Evolutionary conservation across 2,329 filamentous ascomycete genomes (phyloP).

Genomic region (Colletotrichum costaricense): DNA sequence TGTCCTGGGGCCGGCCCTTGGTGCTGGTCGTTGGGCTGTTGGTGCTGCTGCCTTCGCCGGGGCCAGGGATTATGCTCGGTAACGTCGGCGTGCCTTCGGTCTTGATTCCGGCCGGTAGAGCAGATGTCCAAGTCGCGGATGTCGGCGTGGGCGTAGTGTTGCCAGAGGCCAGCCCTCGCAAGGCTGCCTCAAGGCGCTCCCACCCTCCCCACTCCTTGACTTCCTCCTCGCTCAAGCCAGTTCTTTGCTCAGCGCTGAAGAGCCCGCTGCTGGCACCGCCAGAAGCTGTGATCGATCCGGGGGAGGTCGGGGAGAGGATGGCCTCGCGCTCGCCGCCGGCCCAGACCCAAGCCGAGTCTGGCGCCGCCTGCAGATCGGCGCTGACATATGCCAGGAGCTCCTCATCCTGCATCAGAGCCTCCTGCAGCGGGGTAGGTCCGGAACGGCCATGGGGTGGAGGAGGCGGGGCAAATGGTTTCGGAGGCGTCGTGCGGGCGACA

Average conservation of each 20-base stretch:
- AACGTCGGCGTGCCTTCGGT: slow-evolving; percentile 44
- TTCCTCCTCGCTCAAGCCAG: slow-evolving; percentile 66
- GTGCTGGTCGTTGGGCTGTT: slow-evolving; percentile 43
- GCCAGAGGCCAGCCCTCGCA: slow-evolving; percentile 44
- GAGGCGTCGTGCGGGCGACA: slow-evolving; percentile 46
- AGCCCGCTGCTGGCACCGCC: slow-evolving; percentile 49
- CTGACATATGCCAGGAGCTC: slow-evolving; percentile 89
- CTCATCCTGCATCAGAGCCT: slow-evolving; percentile 73
- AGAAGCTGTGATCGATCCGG: slow-evolving; percentile 30
- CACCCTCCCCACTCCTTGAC: slow-evolving; percentile 82
- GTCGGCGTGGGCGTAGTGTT: slow-evolving; percentile 45
- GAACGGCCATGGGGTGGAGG: slow-evolving; percentile 38
- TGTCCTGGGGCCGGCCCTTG: slow-evolving; percentile 43
- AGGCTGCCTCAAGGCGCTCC: slow-evolving; percentile 73
- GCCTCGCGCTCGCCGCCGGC: slow-evolving; percentile 65
- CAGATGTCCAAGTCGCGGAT: slow-evolving; percentile 46
- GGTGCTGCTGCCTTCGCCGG: slow-evolving; percentile 40
- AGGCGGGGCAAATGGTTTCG: slow-evolving; percentile 43
- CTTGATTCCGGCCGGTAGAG: slow-evolving; percentile 49
- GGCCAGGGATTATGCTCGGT: slow-evolving; percentile 30
- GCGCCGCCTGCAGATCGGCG: slow-evolving; percentile 85
- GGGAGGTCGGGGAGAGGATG: slow-evolving; percentile 34
- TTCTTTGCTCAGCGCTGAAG: slow-evolving; percentile 59
- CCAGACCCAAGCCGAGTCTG: slow-evolving; percentile 88
- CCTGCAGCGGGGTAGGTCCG: slow-evolving; percentile 44